These are phyloP conservation scores for Orbilia brochopaga DNA, from an alignment of 2,329 filamentous ascomycete species.

Conservation along the genomic window DNA sequence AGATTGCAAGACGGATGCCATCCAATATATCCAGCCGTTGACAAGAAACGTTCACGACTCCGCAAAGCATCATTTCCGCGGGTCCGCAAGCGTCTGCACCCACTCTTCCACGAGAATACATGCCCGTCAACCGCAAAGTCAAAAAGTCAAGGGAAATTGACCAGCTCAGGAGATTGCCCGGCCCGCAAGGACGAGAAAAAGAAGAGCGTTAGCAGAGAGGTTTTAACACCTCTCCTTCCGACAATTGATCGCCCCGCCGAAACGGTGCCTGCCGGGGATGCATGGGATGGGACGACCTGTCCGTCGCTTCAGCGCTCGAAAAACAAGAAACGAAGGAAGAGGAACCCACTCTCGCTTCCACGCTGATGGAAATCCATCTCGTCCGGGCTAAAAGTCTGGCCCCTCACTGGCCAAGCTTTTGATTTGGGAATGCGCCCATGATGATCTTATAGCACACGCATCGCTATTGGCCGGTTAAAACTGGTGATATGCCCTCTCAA, in stretches of 20 bases:
- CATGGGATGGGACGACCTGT: not conserved
- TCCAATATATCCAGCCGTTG: too few relatives aligned
- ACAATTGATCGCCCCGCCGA: conserved; percentile 6
- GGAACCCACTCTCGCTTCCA: conserved; percentile 4
- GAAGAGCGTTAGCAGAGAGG: not conserved
- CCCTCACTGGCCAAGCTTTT: not conserved
- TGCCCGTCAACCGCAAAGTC: too few relatives aligned
- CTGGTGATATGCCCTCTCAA: not conserved
- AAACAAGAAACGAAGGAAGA: not conserved
- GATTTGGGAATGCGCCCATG: not conserved
- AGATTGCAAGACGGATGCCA: too few relatives aligned
- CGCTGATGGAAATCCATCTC: not conserved
- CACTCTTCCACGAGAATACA: too few relatives aligned
- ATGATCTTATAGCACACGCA: not conserved
- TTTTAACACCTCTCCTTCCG: not conserved
- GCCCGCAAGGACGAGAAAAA: not conserved
- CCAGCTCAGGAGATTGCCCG: not conserved
- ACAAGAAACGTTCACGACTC: too few relatives aligned
- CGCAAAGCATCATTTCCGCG: too few relatives aligned
- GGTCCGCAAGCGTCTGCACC: too few relatives aligned
- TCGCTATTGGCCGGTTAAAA: not conserved
- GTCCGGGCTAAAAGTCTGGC: not conserved
- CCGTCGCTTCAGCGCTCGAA: not conserved
- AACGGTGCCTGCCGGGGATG: conserved; percentile 1
- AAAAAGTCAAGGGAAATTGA: not conserved